These are phyloP conservation scores for Neonectria faginata DNA, from an alignment of 2,329 filamentous ascomycete species.

Conservation along the genomic window DNA sequence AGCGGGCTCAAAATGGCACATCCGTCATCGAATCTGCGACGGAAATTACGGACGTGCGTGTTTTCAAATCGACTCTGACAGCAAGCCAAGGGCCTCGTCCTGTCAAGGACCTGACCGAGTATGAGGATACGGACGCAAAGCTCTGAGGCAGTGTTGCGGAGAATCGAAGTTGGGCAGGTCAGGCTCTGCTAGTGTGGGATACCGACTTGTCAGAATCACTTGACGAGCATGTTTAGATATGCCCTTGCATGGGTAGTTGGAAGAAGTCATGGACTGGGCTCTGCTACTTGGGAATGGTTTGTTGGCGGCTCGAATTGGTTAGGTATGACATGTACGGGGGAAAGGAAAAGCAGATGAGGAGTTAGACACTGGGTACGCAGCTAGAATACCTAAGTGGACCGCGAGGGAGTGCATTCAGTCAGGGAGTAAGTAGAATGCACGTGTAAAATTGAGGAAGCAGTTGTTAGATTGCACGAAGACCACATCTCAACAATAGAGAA, in stretches of 20 bases:
- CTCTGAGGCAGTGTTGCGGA: slow-evolving; percentile 59
- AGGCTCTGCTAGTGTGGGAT: slow-evolving; percentile 19
- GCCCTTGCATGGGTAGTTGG: slow-evolving; percentile 27
- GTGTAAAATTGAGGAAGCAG: slow-evolving; percentile 9
- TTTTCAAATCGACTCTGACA: slow-evolving; percentile 81
- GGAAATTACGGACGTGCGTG: slow-evolving; percentile 81
- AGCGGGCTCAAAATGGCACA: slow-evolving; percentile 58
- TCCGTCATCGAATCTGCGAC: slow-evolving; percentile 55
- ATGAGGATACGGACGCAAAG: slow-evolving; percentile 87
- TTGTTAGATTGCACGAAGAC: background rate
- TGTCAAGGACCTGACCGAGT: slow-evolving; percentile 81
- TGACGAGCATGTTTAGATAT: slow-evolving; percentile 34
- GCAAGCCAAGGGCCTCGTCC: slow-evolving; percentile 79
- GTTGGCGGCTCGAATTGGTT: slow-evolving; percentile 14
- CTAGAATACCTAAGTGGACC: slow-evolving; percentile 8
- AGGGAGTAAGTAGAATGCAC: background rate
- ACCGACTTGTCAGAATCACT: slow-evolving; percentile 14
- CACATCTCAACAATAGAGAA: background rate
- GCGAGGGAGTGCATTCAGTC: slow-evolving; percentile 13
- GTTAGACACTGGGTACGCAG: slow-evolving; percentile 16
- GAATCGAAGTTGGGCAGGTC: background rate
- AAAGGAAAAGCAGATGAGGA: slow-evolving; percentile 13
- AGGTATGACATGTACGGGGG: slow-evolving; percentile 25
- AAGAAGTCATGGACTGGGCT: slow-evolving; percentile 13
- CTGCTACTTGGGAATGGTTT: slow-evolving; percentile 10